These are phyloP conservation scores for Trametes cinnabarina DNA, from an alignment of 768 basidiomycete species.

Conservation along the genomic window DNA sequence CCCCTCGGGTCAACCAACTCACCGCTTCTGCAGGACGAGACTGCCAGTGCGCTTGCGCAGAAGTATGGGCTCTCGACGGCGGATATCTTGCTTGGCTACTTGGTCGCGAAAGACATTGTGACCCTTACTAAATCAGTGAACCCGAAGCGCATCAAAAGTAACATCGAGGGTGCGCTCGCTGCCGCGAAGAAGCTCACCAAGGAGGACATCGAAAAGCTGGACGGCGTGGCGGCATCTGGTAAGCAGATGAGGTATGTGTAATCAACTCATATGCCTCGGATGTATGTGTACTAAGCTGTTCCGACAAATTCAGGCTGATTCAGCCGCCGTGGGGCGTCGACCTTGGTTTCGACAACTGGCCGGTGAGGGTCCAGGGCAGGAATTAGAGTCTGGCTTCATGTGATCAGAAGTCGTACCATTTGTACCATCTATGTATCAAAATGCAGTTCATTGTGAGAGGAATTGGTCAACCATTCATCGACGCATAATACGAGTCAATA, in stretches of 20 bases:
- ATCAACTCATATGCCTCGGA: too few species aligned
- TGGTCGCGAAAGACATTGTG: slow-evolving; percentile 65
- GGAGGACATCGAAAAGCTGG: slow-evolving; percentile 54
- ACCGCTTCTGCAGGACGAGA: slow-evolving; percentile 63
- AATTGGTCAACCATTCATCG: too few species aligned
- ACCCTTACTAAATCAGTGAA: slow-evolving; percentile 80
- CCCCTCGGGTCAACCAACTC: slow-evolving; percentile 72
- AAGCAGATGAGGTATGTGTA: slow-evolving; percentile 61
- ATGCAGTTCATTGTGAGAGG: too few species aligned
- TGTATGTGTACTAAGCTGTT: slow-evolving; percentile 16
- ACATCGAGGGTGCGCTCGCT: slow-evolving; percentile 49
- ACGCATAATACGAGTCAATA: too few species aligned
- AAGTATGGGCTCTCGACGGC: slow-evolving; percentile 53
- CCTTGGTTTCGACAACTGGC: slow-evolving; percentile 72
- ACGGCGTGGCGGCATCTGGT: slow-evolving; percentile 53
- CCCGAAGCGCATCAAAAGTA: slow-evolving; percentile 60
- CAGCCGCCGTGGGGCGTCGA: slow-evolving; percentile 70
- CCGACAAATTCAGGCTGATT: slow-evolving; percentile 41
- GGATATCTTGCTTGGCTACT: slow-evolving; percentile 62
- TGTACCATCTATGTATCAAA: background rate
- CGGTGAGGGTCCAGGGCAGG: slow-evolving; percentile 11
- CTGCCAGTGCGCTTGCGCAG: slow-evolving; percentile 55
- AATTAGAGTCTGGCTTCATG: background rate
- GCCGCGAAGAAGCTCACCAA: slow-evolving; percentile 46
- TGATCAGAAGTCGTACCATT: background rate